Evolutionary conservation across 1,284 basidiomycete species (phyloP).

Genomic region (Ustilago vetiveriae): DNA sequence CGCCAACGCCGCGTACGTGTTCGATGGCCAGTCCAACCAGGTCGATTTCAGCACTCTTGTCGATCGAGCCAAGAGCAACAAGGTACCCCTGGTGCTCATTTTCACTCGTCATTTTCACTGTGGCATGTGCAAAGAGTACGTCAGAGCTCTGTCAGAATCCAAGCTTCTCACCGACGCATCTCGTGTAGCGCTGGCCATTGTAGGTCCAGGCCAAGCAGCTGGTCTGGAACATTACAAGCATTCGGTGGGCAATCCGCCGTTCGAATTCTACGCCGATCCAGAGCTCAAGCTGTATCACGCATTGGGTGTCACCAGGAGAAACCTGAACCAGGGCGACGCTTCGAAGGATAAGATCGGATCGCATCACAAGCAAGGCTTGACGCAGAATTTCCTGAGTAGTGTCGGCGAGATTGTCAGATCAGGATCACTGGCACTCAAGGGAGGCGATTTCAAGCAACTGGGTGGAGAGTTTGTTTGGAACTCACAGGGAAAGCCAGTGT

Average conservation of each 20-base stretch:
- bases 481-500: constrained; percentile 8
- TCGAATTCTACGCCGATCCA: constrained; percentile 41
- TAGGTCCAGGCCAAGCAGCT: constrained; percentile 35
- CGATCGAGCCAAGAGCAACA: constrained; percentile 3
- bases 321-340: constrained; percentile 20
- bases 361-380: constrained; percentile 16
- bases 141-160: constrained; percentile 22
- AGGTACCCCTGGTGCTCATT: constrained; percentile 23
- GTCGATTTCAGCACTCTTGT: constrained; percentile 21
- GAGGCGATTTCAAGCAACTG: constrained; percentile 47
- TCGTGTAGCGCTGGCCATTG: constrained; percentile 20
- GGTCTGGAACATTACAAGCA: constrained; percentile 22
- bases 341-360: constrained; percentile 22
- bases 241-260: constrained; percentile 13
- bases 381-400: constrained; percentile 12
- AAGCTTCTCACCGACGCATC: constrained; percentile 12
- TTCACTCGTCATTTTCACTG: constrained; percentile 52
- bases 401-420: constrained; percentile 26
- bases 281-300: constrained; percentile 36
- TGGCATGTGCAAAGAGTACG: constrained; percentile 48
- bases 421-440: constrained; percentile 22
- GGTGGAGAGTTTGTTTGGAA: constrained; percentile 44
- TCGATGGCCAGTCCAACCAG: constrained; percentile 9
- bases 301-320: constrained; percentile 30
- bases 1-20: constrained; percentile 21